These are phyloP conservation scores for Plantago ovata DNA, from an alignment of 257 asterid species.

Conservation along the genomic window DNA sequence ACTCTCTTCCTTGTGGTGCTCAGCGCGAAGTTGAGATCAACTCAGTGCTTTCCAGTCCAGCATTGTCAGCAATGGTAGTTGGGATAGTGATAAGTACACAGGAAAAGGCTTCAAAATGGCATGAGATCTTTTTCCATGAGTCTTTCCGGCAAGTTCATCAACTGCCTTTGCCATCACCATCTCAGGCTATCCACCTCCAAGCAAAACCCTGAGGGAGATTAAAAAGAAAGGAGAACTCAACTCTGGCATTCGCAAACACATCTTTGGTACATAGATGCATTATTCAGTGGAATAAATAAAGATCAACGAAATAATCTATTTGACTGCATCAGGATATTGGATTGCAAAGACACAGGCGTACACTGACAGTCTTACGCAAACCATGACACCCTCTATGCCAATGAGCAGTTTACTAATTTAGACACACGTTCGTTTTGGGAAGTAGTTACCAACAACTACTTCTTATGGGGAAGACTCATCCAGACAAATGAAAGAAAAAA, in stretches of 20 bases:
- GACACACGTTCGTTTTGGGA: no score
- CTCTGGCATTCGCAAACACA: no score
- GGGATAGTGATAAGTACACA: conserved; percentile 81
- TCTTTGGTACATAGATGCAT: no score
- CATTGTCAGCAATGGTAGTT: conserved; percentile 86
- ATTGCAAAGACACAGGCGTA: neutral
- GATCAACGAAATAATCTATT: no score
- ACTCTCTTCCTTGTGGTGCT: conserved; percentile 78
- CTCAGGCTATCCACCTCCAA: conserved; percentile 98
- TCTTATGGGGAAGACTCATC: no score
- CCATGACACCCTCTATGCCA: no score
- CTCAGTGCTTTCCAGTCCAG: conserved; percentile 88
- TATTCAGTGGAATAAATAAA: no score
- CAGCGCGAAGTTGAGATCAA: conserved; percentile 90
- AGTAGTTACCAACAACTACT: neutral
- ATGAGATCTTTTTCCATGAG: conserved; percentile 85
- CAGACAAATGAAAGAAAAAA: no score
- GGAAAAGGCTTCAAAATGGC: conserved; percentile 93
- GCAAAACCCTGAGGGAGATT: conserved; percentile 61
- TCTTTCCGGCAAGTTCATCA: conserved; percentile 81
- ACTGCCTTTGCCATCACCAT: conserved; percentile 94
- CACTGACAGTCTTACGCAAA: no score
- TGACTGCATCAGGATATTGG: neutral
- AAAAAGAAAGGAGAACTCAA: no score
- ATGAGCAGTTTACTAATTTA: no score